Conservation (phyloP, 116 monocot genomes). For the Thalassia testudinum region DNA sequence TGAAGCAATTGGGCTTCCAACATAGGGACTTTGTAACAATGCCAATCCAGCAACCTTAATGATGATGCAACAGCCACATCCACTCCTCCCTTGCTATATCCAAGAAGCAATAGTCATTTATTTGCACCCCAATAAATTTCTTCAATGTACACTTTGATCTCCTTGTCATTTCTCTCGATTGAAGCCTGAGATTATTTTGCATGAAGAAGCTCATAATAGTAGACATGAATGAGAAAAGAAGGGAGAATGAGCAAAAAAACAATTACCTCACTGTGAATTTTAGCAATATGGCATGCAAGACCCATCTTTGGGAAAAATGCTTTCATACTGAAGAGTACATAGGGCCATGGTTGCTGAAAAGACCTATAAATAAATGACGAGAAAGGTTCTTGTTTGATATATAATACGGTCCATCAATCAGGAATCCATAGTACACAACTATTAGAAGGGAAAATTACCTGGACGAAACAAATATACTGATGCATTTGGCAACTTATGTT, state of each 20-base stretch:
- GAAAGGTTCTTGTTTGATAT: too few relatives aligned
- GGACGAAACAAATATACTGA: constrained; percentile 89
- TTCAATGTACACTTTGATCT: constrained; percentile 88
- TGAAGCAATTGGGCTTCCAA: constrained; percentile 90
- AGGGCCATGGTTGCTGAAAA: constrained; percentile 96
- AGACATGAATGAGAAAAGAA: background rate
- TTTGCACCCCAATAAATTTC: constrained; percentile 91
- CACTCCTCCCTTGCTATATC: constrained; percentile 97
- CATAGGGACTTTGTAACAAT: constrained; percentile 89
- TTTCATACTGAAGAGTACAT: constrained; percentile 92
- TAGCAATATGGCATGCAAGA: constrained; percentile 88
- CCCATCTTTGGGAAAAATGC: constrained; percentile 94
- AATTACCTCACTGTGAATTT: constrained; percentile 97
- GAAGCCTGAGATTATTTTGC: constrained; percentile 85
- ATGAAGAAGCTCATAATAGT: too few relatives aligned
- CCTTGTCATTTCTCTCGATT: constrained; percentile 74
- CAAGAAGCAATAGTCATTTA: constrained; percentile 83
- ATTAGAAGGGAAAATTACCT: constrained; percentile 25
- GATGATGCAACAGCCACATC: constrained; percentile 93
- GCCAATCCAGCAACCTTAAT: constrained; percentile 90
- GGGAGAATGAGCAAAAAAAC: background rate
- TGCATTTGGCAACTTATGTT: constrained; percentile 79
- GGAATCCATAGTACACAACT: too few relatives aligned
- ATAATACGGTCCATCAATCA: too few relatives aligned
- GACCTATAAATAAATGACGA: constrained; percentile 25